Evolutionary conservation across 495 filamentous ascomycete species (phyloP).

Genomic region (Penicillium lividum): DNA sequence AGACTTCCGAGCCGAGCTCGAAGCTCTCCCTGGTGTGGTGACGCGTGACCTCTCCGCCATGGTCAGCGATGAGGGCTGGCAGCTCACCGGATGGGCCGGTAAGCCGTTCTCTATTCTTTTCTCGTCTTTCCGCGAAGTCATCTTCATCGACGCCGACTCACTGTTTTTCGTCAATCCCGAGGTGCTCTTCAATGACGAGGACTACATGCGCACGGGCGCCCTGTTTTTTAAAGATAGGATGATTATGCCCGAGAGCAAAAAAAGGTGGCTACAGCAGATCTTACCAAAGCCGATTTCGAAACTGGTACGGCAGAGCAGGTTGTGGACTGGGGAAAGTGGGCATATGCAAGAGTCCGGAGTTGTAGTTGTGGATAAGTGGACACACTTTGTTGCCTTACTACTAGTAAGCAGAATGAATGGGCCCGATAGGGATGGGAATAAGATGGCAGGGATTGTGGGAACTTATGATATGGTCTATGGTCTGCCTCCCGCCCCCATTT

Average conservation of each 20-base stretch:
- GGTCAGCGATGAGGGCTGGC: too few relatives aligned
- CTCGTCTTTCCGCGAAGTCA: constrained; percentile 47
- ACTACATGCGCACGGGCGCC: constrained; percentile 34
- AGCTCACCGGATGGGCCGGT: constrained; percentile 21
- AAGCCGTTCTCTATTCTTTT: constrained; percentile 52
- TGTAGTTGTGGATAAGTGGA: constrained; percentile 30
- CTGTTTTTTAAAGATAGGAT: constrained; percentile 45
- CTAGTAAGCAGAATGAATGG: constrained; percentile 32
- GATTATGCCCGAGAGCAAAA: constrained; percentile 23
- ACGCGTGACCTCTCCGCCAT: too few relatives aligned
- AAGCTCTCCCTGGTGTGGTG: too few relatives aligned
- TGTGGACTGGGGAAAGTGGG: constrained; percentile 27
- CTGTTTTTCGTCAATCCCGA: constrained; percentile 46
- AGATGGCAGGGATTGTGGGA: constrained; percentile 9
- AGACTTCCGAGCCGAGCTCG: too few relatives aligned
- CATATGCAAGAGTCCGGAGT: constrained; percentile 37
- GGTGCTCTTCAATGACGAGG: constrained; percentile 34
- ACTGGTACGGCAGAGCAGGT: constrained; percentile 17
- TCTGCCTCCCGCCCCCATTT: constrained; percentile 7
- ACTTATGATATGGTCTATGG: constrained; percentile 35
- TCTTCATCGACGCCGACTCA: constrained; percentile 53
- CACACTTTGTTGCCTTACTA: constrained; percentile 28
- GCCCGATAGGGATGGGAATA: constrained; percentile 27
- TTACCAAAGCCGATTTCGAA: constrained; percentile 22
- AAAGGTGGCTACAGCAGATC: constrained; percentile 22